A percentile compares a stretch with the other conserved stretches of the same genome.
Evolutionary conservation across 371 early-diverging fungal species (phyloP).

Genomic region (Dinochytrium kinnereticum): DNA sequence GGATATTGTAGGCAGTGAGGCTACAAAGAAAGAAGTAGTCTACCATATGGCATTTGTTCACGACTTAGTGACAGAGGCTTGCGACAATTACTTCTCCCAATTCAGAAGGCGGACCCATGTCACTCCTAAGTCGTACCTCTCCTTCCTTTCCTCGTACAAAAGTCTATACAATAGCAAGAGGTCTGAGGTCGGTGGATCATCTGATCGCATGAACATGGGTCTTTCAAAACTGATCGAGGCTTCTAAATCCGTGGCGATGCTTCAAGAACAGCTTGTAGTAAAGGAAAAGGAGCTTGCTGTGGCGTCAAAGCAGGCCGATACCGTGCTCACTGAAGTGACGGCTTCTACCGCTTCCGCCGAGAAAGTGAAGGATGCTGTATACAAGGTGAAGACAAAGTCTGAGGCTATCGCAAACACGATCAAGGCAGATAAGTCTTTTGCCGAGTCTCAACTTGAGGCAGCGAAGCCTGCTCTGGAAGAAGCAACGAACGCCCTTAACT

Average conservation of each 20-base stretch:
- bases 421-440: slow-evolving; percentile 62
- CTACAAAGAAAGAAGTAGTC: slow-evolving; percentile 58
- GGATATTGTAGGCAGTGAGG: slow-evolving; percentile 60
- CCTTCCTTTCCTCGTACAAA: slow-evolving; percentile 64
- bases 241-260: slow-evolving; percentile 59
- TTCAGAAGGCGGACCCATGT: slow-evolving; percentile 67
- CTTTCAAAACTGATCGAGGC: slow-evolving; percentile 65
- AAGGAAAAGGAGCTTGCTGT: slow-evolving; percentile 66
- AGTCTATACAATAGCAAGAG: slow-evolving; percentile 55
- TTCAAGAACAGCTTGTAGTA: slow-evolving; percentile 64
- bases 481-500: slow-evolving; percentile 64
- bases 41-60: slow-evolving; percentile 64
- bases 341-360: slow-evolving; percentile 61
- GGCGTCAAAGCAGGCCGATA: slow-evolving; percentile 64
- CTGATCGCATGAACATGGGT: slow-evolving; percentile 69
- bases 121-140: slow-evolving; percentile 66
- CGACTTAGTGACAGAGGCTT: slow-evolving; percentile 62
- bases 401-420: slow-evolving; percentile 65
- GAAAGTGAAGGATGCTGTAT: slow-evolving; percentile 66
- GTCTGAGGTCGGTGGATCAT: slow-evolving; percentile 56
- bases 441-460: slow-evolving; percentile 64
- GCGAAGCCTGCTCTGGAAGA: slow-evolving; percentile 68
- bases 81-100: slow-evolving; percentile 62
- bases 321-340: slow-evolving; percentile 64
- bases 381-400: slow-evolving; percentile 66